A percentile compares a stretch with the other conserved stretches of the same genome.
These are phyloP conservation scores for Metschnikowia similis DNA, from an alignment of 805 yeast species.

Conservation along the genomic window DNA sequence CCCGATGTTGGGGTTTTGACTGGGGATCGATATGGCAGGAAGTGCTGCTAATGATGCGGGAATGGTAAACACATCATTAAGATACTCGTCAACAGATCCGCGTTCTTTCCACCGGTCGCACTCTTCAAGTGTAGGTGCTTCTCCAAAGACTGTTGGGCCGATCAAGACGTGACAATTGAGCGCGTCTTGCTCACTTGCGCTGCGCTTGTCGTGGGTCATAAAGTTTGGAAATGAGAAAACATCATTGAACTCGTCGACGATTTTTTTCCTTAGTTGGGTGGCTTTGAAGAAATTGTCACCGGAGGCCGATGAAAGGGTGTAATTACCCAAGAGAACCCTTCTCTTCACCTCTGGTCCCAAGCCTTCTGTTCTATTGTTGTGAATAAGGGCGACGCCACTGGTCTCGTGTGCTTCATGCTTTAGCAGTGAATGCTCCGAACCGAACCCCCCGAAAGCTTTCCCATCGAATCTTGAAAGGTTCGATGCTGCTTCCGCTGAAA, in stretches of 20 bases:
- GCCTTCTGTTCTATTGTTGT: conserved; percentile 54
- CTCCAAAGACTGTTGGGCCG: conserved; percentile 63
- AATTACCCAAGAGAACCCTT: conserved; percentile 81
- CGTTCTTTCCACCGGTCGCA: conserved; percentile 25
- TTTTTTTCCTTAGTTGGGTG: conserved; percentile 52
- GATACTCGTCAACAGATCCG: conserved; percentile 57
- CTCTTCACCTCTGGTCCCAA: conserved; percentile 83
- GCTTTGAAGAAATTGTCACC: conserved; percentile 76
- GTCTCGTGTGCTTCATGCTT: not conserved
- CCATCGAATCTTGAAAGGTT: conserved; percentile 91
- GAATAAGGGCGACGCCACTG: conserved; percentile 15
- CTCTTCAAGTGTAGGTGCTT: conserved; percentile 52
- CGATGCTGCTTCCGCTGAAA: conserved; percentile 92
- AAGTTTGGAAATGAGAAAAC: conserved; percentile 54
- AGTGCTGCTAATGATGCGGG: conserved; percentile 91
- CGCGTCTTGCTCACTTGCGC: not conserved
- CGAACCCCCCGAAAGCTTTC: not conserved
- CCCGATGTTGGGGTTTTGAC: conserved; percentile 40
- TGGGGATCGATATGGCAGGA: conserved; percentile 81
- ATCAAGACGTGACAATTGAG: conserved; percentile 57
- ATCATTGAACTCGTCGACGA: conserved; percentile 62
- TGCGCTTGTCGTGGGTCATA: conserved; percentile 1
- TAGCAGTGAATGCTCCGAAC: conserved; percentile 27
- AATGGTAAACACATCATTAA: conserved; percentile 80
- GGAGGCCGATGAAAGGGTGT: conserved; percentile 74